Base-by-base conservation (phyloP, 2,329 filamentous ascomycete genomes). In the Claviceps lovelessii region DNA sequence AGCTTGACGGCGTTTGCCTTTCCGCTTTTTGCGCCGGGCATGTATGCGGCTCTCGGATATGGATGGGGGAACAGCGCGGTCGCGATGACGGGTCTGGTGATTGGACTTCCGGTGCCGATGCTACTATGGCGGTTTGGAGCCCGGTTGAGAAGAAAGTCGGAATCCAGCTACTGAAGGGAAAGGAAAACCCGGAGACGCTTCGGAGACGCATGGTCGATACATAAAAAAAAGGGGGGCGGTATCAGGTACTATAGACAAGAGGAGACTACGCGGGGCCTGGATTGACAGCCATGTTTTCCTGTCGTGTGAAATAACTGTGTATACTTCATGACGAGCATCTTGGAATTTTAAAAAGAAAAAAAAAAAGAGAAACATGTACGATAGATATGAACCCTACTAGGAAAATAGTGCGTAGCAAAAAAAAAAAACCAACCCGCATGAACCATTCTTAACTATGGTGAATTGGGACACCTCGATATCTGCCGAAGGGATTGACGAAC, bases 1-100 rank as follows among this genome's bases (percentile, higher is more conserved):
- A 74, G 69, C 19, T 58, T 77, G 51, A 64, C 67, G 9, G 74
- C 72, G 1, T 76, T 76, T 58, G 59, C 67, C 5, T 77, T 77
- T 52, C 75, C 75, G 0, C 61, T 77, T 1, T 76, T 76, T 59
- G 72, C 71, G 1, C 73, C 73, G 4, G 61, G 52, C 7, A 61
- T 71, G 55, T 70, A 70, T 42, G 31, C 57, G 2, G 55, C 50
- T 1, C 57, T 54, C 15, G 52, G 52, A 15, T 54, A 70, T 29
- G 68, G 68, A 2, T 68, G 65, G 64, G 64, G 66, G 0, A 70
- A 70, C 42, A 68, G 59, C 28, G 29, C 68, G 1, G 46, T 51
- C 23, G 53, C 53, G 10, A 5, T 45, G 19, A 13, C 28, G 11
- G 44, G 19, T 28, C 44, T 45, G 19, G 19, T 45, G 4, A 45